These are phyloP conservation scores for Asterella californica DNA, from an alignment of 225 moss, liverwort and hornwort genomes.

Conservation along the genomic window DNA sequence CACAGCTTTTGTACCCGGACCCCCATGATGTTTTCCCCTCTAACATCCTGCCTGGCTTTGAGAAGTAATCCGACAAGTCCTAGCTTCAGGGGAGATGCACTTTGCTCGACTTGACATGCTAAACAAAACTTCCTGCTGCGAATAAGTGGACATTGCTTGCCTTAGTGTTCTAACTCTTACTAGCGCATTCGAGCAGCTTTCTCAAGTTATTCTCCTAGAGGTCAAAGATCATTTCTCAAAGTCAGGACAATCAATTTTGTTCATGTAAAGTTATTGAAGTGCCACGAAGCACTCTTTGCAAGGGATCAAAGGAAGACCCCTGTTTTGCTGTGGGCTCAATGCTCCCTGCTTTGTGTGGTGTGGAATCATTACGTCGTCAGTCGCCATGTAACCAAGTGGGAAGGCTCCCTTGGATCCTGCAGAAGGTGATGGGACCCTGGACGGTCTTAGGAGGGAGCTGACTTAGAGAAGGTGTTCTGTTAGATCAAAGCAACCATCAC, in stretches of 20 bases:
- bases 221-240: slow-evolving; percentile 4
- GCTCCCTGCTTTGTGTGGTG: background rate
- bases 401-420: background rate
- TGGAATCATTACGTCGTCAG: background rate
- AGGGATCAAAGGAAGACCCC: background rate
- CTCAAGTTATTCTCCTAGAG: slow-evolving; percentile 17
- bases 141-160: slow-evolving; percentile 22
- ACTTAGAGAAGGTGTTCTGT: background rate
- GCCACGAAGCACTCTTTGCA: background rate
- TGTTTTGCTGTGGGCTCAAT: slow-evolving; percentile 5
- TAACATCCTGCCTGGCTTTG: slow-evolving; percentile 44
- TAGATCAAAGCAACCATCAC: background rate
- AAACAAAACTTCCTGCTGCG: slow-evolving; percentile 4
- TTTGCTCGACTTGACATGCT: background rate
- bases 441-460: no score
- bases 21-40: slow-evolving; percentile 61
- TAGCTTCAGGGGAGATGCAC: background rate
- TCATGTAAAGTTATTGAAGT: slow-evolving; percentile 11
- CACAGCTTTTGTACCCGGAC: slow-evolving; percentile 54
- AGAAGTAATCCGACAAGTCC: slow-evolving; percentile 30
- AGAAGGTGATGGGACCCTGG: background rate
- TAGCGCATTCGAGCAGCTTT: background rate
- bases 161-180: slow-evolving; percentile 5
- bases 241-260: slow-evolving; percentile 9
- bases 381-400: background rate